Evolutionary conservation across 257 asterid genomes (phyloP).

Genomic region (Haberlea rhodopensis): DNA sequence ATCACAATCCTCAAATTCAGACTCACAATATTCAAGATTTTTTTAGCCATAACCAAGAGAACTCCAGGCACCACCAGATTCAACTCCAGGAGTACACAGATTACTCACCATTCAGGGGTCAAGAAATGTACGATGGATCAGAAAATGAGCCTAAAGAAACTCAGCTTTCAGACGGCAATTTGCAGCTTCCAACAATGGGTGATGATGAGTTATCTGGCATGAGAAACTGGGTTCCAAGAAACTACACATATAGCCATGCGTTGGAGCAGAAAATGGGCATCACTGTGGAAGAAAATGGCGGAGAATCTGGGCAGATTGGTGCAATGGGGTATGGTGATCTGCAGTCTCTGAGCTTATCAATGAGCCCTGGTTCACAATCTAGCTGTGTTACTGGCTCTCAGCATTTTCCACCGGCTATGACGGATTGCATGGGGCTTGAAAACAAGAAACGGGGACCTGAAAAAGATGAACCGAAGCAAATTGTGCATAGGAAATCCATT

Average conservation of each 20-base stretch:
- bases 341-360: conserved; percentile 72
- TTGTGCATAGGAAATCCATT: conserved; percentile 83
- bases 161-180: conserved; percentile 24
- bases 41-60: conserved; percentile 33
- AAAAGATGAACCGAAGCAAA: conserved; percentile 61
- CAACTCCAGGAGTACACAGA: conserved; percentile 45
- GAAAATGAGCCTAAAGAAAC: conserved; percentile 34
- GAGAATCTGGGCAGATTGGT: conserved; percentile 39
- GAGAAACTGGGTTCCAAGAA: conserved; percentile 61
- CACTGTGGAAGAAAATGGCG: conserved; percentile 36
- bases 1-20: conserved; percentile 37
- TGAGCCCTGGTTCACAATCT: conserved; percentile 96
- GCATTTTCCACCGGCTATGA: conserved; percentile 41
- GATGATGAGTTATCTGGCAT: conserved; percentile 39
- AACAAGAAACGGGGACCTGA: conserved; percentile 75
- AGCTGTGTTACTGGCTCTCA: conserved; percentile 73
- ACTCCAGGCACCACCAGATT: conserved; percentile 39
- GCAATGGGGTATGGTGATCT: conserved; percentile 67
- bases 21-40: conserved; percentile 44
- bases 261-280: conserved; percentile 41
- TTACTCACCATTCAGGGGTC: conserved; percentile 41
- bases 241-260: conserved; percentile 34
- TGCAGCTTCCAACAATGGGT: conserved; percentile 41
- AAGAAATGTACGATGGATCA: conserved; percentile 42
- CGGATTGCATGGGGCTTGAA: conserved; percentile 45